phyloP scores from a whole-genome alignment of 805 yeast genomes.

The Spathaspora girioi region DNA sequence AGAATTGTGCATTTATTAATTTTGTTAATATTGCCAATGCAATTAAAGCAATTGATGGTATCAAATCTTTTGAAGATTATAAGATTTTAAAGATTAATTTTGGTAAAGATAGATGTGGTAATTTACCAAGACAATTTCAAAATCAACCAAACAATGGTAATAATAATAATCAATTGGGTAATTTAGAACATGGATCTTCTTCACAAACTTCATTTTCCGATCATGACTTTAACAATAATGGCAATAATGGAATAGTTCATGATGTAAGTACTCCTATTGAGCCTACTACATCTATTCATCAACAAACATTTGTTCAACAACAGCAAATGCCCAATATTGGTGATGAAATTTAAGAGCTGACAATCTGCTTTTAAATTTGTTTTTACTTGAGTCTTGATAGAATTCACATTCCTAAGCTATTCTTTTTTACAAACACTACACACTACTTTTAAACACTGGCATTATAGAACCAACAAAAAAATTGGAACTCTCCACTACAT shows the following conservation, averaged over 20 bases:
- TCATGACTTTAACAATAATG: background rate
- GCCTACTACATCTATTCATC: background rate
- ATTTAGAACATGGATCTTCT: conserved; percentile 7
- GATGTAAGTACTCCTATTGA: background rate
- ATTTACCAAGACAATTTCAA: conserved; percentile 77
- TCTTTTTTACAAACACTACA: too few relatives aligned
- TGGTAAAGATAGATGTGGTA: conserved; percentile 95
- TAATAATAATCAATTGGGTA: conserved; percentile 1
- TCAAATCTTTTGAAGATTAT: conserved; percentile 65
- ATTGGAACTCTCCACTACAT: background rate
- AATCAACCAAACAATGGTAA: conserved; percentile 16
- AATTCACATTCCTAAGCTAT: background rate
- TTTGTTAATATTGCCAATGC: conserved; percentile 90
- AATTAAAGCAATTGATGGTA: conserved; percentile 87
- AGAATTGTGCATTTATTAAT: conserved; percentile 87
- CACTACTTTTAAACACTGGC: background rate
- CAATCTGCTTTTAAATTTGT: too few relatives aligned
- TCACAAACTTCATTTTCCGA: conserved; percentile 3
- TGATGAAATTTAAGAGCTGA: background rate
- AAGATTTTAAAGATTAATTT: conserved; percentile 76
- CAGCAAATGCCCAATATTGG: background rate
- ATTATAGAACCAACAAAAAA: background rate
- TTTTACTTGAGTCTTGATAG: background rate
- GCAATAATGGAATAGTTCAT: background rate
- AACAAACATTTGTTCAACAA: conserved; percentile 3